Percentiles rank a stretch among this genome's conserved stretches.
These are phyloP conservation scores for Astragalus glycyphyllos DNA, from an alignment of 306 rosid genomes.

Conservation along the genomic window DNA sequence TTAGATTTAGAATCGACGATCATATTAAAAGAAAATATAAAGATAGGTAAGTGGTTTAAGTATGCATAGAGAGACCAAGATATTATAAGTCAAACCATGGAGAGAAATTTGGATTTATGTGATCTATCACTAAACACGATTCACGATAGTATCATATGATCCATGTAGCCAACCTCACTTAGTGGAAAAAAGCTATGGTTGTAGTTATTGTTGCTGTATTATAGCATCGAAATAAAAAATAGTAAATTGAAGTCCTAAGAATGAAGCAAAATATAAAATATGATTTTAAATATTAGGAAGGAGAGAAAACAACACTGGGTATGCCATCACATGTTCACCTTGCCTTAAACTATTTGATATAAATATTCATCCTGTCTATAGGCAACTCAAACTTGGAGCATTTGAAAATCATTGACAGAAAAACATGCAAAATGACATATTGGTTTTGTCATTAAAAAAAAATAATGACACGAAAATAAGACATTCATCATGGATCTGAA, in stretches of 20 bases:
- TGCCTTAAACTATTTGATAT: constrained; percentile 26
- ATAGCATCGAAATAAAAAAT: constrained; percentile 9
- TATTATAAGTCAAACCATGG: too few relatives aligned
- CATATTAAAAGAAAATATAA: too few relatives aligned
- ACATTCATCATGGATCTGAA: constrained; percentile 31
- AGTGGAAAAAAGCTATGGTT: background rate
- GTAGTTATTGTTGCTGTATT: background rate
- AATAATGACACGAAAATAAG: background rate
- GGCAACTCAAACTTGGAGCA: constrained; percentile 32
- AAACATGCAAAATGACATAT: background rate
- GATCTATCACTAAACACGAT: too few relatives aligned
- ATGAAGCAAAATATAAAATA: constrained; percentile 34
- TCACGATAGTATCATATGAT: background rate
- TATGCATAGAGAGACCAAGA: too few relatives aligned
- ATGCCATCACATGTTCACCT: background rate
- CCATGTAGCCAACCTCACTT: background rate
- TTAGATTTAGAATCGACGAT: background rate
- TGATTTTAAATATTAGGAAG: constrained; percentile 18
- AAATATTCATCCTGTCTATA: constrained; percentile 4
- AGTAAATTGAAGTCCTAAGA: constrained; percentile 3
- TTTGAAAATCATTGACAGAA: background rate
- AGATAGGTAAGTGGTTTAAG: background rate
- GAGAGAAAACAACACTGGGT: background rate
- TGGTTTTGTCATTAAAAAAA: background rate
- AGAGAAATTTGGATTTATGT: too few relatives aligned